Evolutionary conservation across 1,139 yeast genomes (phyloP).

Genomic region (Sugiyamaella novakii): DNA sequence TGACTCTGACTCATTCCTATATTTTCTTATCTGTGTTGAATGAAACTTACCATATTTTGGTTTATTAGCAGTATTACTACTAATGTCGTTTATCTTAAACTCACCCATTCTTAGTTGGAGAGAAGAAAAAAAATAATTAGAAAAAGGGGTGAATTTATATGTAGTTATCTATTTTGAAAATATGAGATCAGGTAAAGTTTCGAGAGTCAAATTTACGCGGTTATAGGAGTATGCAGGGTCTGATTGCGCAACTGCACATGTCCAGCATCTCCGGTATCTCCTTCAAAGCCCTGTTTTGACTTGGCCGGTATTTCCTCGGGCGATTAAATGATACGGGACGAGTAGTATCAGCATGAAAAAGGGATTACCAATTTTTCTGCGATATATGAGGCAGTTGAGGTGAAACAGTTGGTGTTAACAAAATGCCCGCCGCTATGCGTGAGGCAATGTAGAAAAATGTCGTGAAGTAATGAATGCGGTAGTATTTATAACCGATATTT

Average conservation of each 20-base stretch:
- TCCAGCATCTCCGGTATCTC: constrained; percentile 16
- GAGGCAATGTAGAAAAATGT: too few relatives aligned
- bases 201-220: constrained; percentile 3
- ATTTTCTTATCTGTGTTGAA: not conserved
- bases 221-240: constrained; percentile 13
- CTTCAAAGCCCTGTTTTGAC: too few relatives aligned
- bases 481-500: too few relatives aligned
- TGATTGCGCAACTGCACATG: not conserved
- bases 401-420: too few relatives aligned
- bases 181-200: not conserved
- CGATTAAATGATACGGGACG: too few relatives aligned
- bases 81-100: not conserved
- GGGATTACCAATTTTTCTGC: too few relatives aligned
- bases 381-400: too few relatives aligned
- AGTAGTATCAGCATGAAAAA: too few relatives aligned
- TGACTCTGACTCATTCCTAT: not conserved
- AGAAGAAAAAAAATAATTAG: not conserved
- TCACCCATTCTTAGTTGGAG: not conserved
- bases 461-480: too few relatives aligned
- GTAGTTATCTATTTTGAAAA: not conserved
- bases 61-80: not conserved
- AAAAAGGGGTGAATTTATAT: not conserved
- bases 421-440: too few relatives aligned
- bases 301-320: too few relatives aligned
- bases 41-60: constrained; percentile 6